Percentiles rank a stretch among this genome's conserved stretches.
phyloP scores from a whole-genome alignment of 2,329 filamentous ascomycete species.

The Ampelomyces quisqualis region DNA sequence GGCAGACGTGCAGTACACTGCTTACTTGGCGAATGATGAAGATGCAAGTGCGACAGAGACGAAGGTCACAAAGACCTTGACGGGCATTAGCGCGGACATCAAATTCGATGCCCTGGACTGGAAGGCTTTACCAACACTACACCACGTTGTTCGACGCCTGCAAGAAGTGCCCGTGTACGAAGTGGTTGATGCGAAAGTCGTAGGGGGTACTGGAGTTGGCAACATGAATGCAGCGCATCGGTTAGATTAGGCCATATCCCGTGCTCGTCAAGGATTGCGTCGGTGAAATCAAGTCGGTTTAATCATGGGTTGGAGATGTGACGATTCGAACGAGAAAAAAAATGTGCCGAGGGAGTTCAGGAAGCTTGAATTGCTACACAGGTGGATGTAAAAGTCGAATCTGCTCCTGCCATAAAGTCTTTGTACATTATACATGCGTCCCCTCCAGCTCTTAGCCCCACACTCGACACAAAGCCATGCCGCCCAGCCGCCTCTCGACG shows the following conservation, averaged over 20 bases:
- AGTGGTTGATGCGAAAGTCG: slow-evolving; percentile 57
- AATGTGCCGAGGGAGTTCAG: too few species aligned
- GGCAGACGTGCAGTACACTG: slow-evolving; percentile 58
- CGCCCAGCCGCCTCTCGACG: slow-evolving; percentile 76
- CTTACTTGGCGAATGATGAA: slow-evolving; percentile 43
- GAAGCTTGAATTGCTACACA: neutral
- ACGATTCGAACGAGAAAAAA: too few species aligned
- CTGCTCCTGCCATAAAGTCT: too few species aligned
- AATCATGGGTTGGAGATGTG: too few species aligned
- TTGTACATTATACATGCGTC: too few species aligned
- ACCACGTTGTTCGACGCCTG: slow-evolving; percentile 57
- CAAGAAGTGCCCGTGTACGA: slow-evolving; percentile 60
- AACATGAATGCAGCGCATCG: slow-evolving; percentile 46
- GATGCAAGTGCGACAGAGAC: slow-evolving; percentile 36
- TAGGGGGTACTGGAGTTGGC: slow-evolving; percentile 56
- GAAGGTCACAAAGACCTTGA: slow-evolving; percentile 39
- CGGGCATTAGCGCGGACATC: slow-evolving; percentile 49
- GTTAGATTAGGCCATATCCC: slow-evolving; percentile 9
- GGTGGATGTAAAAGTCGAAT: neutral
- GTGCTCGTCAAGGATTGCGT: too few species aligned
- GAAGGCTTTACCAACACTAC: slow-evolving; percentile 60
- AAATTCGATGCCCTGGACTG: slow-evolving; percentile 54
- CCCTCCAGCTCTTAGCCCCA: slow-evolving; percentile 21
- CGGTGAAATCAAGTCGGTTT: too few species aligned
- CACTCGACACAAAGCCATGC: slow-evolving; percentile 73